phyloP scores from a whole-genome alignment of 495 filamentous ascomycete species.

The Lindgomyces ingoldianus region DNA sequence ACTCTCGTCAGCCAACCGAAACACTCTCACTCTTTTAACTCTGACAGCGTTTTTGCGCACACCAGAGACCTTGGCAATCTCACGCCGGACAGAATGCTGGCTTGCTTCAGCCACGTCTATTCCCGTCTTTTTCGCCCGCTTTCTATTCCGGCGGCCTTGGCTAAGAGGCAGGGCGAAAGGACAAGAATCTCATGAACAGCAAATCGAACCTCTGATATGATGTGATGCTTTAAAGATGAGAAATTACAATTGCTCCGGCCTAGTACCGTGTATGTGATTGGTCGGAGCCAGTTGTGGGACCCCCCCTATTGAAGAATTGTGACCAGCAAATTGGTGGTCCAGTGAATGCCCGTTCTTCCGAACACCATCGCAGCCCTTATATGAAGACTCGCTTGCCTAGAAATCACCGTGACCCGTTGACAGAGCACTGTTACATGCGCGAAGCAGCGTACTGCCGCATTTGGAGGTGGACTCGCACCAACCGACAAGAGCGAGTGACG shows the following conservation, averaged over 20 bases:
- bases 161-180: too few species aligned
- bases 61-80: too few species aligned
- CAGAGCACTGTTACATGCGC: not conserved
- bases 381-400: too few species aligned
- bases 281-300: not conserved
- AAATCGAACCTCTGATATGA: too few species aligned
- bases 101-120: not conserved
- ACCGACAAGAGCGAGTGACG: not conserved
- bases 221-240: too few species aligned
- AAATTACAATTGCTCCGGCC: constrained; percentile 35
- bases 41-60: constrained; percentile 12
- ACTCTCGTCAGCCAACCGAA: constrained; percentile 17
- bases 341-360: constrained; percentile 4
- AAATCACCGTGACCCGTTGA: not conserved
- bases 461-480: not conserved
- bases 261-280: constrained; percentile 5
- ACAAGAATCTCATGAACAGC: too few species aligned
- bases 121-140: too few species aligned
- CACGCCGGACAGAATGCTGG: too few species aligned
- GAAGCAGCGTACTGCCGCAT: not conserved
- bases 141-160: too few species aligned
- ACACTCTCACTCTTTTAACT: not conserved
- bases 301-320: not conserved
- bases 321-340: constrained; percentile 12
- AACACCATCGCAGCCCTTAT: too few species aligned